Evolutionary conservation across 2,329 filamentous ascomycete species (phyloP), one percentile per base, ranked within the genome.

Genomic region (Coniochaeta sp.): DNA sequence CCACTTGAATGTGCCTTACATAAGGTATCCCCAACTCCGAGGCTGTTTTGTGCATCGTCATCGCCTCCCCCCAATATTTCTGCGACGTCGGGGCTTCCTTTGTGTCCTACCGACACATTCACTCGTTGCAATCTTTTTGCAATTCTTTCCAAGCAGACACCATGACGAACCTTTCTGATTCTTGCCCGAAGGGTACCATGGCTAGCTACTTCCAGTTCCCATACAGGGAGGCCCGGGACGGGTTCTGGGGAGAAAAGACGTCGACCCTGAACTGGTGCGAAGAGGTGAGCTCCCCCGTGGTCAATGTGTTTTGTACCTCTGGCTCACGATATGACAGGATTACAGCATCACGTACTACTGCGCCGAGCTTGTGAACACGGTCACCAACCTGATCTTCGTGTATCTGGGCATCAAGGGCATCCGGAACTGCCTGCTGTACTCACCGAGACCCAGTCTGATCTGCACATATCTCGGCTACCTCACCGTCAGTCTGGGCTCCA

Each of bases 371-470:
- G 67, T 75, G 62, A 75, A 90, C 74, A 90, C 90, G 3, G 68
- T 93, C 34, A 96, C 91, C 36, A 96, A 96, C 72, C 72, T 89
- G 3, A 77, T 95, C 26, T 96, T 96, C 73, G 79, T 96, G 66
- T 89, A 82, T 72, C 82, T 96, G 22, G 91, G 91, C 8, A 75
- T 85, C 65, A 89, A 88, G 69, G 93, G 93, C 26, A 84, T 95
- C 63, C 76, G 79, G 59, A 91, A 87, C 72, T 96, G 91, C 72
- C 70, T 88, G 42, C 81, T 80, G 64, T 81, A 96, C 73, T 80
- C 81, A 17, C 91, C 96, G 73, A 89, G 91, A 59, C 76, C 74
- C 16, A 88, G 96, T 61, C 96, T 96, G 74, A 70, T 89, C 57
- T 76, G 96, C 3, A 81, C 75, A n/a, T 83, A 76, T 60, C 55